Base-by-base conservation (phyloP, 164 flowering plant genomes). In the Annona cherimola region DNA sequence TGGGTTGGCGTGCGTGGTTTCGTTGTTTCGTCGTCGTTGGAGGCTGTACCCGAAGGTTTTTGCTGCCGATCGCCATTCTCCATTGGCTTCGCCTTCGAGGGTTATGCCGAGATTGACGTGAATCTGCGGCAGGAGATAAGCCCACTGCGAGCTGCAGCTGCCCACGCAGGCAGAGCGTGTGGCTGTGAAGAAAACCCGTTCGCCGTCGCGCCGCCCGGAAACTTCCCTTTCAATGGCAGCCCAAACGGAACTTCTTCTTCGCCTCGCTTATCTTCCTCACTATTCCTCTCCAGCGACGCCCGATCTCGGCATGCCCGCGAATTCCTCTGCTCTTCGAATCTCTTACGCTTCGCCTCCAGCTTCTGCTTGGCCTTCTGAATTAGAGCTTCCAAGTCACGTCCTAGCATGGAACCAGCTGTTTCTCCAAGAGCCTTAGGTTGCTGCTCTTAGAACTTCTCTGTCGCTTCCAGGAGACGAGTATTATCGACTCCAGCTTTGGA, bases 401-500 rank as follows among this genome's bases (percentile, higher is more conserved):
- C 99, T 74, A 95, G 77, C 99, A 93, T 93, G 16, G 99, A 90
- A 74, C 96, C 97, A 79, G 92, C 82, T 69, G 97, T 78, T 70
- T 89, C 97, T 73, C 98, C 86, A 71, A 89, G 69, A 76, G 93
- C 98, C 96, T 91, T 95, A 1, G 99, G 98, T 73, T 95, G 99
- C 44, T 91, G 89, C 75, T 88, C 87, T 70, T 93, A 89, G 79
- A 76, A 93, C 79, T 84, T 89, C 20, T 93, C 98, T 12, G 99
- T 95, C 8, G 97, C 91, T 72, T 90, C 98, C 3, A 95, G 85
- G 68, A 95, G 90, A 4, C 92, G 88, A 26, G 91, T 90, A 69
- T 95, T 93, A 69, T 95, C 99, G 20, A 95, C 85, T 35, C 93
- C 96, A 35, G 77, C 89, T 81, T 93, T 93, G 45, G 95, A 83